phyloP scores from a whole-genome alignment of 306 rosid genomes.

The barrel medic (Medicago truncatula) region DNA sequence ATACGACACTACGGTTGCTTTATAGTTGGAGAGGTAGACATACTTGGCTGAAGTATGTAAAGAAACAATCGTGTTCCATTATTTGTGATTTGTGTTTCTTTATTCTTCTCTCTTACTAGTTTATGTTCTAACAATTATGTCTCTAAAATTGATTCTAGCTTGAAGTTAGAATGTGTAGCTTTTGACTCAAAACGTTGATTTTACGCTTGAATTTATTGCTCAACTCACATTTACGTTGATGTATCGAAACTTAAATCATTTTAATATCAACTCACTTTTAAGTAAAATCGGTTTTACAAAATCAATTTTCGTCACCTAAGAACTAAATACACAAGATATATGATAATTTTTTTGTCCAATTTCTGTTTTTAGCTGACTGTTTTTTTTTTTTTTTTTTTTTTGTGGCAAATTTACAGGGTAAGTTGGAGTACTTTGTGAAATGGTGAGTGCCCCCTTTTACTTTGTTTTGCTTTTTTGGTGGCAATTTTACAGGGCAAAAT shows the following conservation, averaged over 20 bases:
- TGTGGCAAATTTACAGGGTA: not conserved
- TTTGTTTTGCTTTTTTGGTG: not conserved
- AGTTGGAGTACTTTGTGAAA: conserved; percentile 2
- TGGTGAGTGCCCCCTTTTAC: not conserved
- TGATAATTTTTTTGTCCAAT: not conserved
- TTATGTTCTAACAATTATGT: too few relatives aligned
- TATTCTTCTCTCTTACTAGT: too few relatives aligned
- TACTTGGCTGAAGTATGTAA: too few relatives aligned
- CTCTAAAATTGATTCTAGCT: too few relatives aligned
- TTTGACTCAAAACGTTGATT: not conserved
- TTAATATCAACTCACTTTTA: not conserved
- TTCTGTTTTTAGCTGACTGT: conserved; percentile 36
- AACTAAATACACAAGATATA: not conserved
- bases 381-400: not conserved
- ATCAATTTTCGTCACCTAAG: not conserved
- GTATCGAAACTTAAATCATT: not conserved
- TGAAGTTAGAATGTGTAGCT: not conserved
- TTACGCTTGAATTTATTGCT: not conserved
- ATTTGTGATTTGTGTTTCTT: too few relatives aligned
- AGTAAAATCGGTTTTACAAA: too few relatives aligned
- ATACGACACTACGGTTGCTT: too few relatives aligned
- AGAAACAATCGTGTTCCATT: too few relatives aligned
- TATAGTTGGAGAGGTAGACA: too few relatives aligned
- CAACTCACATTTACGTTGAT: not conserved
- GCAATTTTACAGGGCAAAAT: not conserved